Percentiles rank a stretch among this genome's conserved stretches.
Conservation (phyloP, 306 rosid genomes). For the Vigna unguiculata region DNA sequence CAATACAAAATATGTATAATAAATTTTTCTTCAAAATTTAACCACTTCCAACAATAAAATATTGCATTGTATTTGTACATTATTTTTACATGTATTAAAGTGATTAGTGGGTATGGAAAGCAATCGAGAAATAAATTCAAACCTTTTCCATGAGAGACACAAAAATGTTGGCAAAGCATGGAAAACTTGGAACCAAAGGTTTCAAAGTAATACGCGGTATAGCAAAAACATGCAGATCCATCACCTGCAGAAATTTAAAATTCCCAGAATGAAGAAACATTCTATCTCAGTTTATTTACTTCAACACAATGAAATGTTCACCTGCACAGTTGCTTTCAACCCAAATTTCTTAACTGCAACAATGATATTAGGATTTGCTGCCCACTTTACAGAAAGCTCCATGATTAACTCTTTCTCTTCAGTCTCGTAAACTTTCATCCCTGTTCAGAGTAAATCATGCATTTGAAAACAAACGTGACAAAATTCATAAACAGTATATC, state of each 20-base stretch:
- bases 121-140: conserved; percentile 34
- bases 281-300: background rate
- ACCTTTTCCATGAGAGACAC: conserved; percentile 98
- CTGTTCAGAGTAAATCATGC: conserved; percentile 44
- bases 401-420: conserved; percentile 93
- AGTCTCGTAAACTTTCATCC: conserved; percentile 85
- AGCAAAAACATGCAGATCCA: conserved; percentile 81
- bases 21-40: too few relatives aligned
- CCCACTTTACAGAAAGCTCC: conserved; percentile 90
- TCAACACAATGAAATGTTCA: background rate
- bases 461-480: background rate
- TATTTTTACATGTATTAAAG: too few relatives aligned
- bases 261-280: conserved; percentile 30
- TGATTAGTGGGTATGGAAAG: background rate
- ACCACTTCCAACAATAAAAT: too few relatives aligned
- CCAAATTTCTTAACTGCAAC: conserved; percentile 80
- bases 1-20: too few relatives aligned
- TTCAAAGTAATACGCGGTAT: conserved; percentile 86
- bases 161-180: conserved; percentile 83
- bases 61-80: too few relatives aligned
- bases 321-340: conserved; percentile 88
- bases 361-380: conserved; percentile 81
- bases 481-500: background rate
- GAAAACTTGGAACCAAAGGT: conserved; percentile 95
- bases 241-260: conserved; percentile 57